These are phyloP conservation scores for Blastobotrys persicus DNA, from an alignment of 1,139 yeast species.

Conservation along the genomic window DNA sequence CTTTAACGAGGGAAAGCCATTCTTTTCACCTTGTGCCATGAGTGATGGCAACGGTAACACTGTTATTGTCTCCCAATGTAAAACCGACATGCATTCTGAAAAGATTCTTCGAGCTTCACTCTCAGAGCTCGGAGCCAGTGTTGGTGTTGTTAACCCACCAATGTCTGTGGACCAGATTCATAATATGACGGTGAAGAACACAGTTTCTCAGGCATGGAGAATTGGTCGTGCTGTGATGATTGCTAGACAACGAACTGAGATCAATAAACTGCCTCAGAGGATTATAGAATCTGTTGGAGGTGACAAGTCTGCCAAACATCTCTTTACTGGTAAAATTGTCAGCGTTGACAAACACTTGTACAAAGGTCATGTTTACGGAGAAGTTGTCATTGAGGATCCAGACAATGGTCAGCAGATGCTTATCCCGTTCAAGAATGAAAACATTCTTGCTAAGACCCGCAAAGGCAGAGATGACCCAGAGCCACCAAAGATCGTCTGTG, in stretches of 20 bases:
- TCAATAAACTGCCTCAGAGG: conserved; percentile 38
- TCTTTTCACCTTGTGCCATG: conserved; percentile 41
- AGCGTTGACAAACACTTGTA: conserved; percentile 43
- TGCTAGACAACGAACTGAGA: conserved; percentile 40
- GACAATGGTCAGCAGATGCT: conserved; percentile 27
- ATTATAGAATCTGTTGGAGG: conserved; percentile 45
- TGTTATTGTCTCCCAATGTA: conserved; percentile 40
- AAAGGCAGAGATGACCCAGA: conserved; percentile 25
- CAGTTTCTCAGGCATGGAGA: conserved; percentile 48
- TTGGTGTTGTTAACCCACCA: conserved; percentile 43
- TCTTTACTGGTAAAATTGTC: conserved; percentile 47
- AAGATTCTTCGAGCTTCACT: conserved; percentile 32
- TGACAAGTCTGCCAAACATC: conserved; percentile 35
- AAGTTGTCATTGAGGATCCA: conserved; percentile 42
- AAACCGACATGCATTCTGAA: conserved; percentile 40
- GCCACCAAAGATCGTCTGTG: conserved; percentile 34
- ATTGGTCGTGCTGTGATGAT: conserved; percentile 46
- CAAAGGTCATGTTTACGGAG: conserved; percentile 50
- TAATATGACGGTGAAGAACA: conserved; percentile 19
- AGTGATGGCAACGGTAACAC: conserved; percentile 49
- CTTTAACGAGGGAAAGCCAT: conserved; percentile 29
- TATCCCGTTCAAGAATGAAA: conserved; percentile 50
- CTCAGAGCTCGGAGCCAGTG: conserved; percentile 24
- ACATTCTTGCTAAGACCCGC: conserved; percentile 38
- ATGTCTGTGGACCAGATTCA: conserved; percentile 33